These are phyloP conservation scores for Sporothrix euskadiensis DNA, from an alignment of 2,329 filamentous ascomycete genomes.

Conservation along the genomic window DNA sequence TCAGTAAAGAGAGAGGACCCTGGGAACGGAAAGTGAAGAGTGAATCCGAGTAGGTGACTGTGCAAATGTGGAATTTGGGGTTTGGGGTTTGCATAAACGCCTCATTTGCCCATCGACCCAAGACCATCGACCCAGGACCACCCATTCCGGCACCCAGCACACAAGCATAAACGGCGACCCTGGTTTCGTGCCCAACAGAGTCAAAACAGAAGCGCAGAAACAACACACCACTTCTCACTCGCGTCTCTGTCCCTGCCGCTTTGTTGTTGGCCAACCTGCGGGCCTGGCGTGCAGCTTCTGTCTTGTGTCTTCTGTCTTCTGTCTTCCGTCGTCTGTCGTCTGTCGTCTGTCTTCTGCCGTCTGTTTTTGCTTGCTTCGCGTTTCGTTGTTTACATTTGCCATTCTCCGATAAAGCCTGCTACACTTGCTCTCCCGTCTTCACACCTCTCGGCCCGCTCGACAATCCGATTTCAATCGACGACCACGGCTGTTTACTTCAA, in stretches of 20 bases:
- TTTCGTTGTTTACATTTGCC: not conserved
- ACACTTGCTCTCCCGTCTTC: not conserved
- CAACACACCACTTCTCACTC: not conserved
- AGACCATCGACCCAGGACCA: not conserved
- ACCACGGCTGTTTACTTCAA: not conserved
- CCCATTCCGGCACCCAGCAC: not conserved
- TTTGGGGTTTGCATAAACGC: slow-evolving; percentile 22
- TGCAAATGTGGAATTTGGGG: not conserved
- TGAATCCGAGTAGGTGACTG: not conserved
- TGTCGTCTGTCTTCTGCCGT: not conserved
- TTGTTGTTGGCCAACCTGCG: not conserved
- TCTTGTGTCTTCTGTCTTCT: too few species aligned
- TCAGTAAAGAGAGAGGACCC: too few species aligned
- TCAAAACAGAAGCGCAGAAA: not conserved
- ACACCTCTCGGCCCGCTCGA: not conserved
- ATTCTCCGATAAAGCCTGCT: not conserved
- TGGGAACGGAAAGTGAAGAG: not conserved
- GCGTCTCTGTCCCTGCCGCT: not conserved
- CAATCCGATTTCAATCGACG: not conserved
- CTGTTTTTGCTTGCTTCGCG: not conserved
- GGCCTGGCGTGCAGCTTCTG: not conserved
- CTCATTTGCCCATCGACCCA: slow-evolving; percentile 17
- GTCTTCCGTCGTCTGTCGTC: too few species aligned
- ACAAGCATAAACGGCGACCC: slow-evolving; percentile 9
- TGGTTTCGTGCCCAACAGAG: not conserved